phyloP scores from a whole-genome alignment of 164 flowering plant genomes.

The Piper longum region DNA sequence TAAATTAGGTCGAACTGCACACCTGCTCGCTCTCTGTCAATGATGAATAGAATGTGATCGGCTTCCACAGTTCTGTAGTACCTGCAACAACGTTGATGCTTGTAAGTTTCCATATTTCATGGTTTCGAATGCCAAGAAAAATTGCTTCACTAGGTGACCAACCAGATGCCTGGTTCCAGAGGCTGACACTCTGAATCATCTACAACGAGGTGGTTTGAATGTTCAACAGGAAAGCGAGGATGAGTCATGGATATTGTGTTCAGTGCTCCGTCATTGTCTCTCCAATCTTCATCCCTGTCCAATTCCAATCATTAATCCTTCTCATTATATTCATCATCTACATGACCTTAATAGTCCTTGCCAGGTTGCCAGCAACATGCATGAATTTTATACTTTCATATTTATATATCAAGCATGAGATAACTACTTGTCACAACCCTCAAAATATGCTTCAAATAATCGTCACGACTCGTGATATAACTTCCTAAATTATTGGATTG shows the following conservation, averaged over 20 bases:
- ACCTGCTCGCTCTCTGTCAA: conserved; percentile 89
- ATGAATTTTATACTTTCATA: too few species aligned
- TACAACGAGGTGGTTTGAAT: conserved; percentile 47
- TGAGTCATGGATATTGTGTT: conserved; percentile 95
- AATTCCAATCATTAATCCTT: background rate
- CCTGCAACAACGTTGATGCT: conserved; percentile 36
- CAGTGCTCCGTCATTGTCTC: conserved; percentile 95
- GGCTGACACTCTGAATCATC: conserved; percentile 75
- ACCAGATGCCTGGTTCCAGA: conserved; percentile 92
- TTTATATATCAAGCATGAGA: too few species aligned
- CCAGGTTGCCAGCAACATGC: too few species aligned
- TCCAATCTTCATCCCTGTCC: conserved; percentile 95
- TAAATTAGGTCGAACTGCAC: conserved; percentile 83
- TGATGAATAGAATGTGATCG: conserved; percentile 81
- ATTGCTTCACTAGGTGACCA: conserved; percentile 12
- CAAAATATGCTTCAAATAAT: too few species aligned
- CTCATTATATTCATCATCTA: too few species aligned
- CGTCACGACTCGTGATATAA: background rate
- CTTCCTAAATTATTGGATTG: background rate
- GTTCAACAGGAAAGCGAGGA: conserved; percentile 83
- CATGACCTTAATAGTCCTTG: too few species aligned
- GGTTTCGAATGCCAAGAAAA: background rate
- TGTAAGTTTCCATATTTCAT: background rate
- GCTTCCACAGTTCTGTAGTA: conserved; percentile 90
- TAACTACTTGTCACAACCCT: too few species aligned